A percentile compares a stretch with the other conserved stretches of the same genome.
phyloP scores from a whole-genome alignment of 257 asterid genomes.

The Apocynum venetum region DNA sequence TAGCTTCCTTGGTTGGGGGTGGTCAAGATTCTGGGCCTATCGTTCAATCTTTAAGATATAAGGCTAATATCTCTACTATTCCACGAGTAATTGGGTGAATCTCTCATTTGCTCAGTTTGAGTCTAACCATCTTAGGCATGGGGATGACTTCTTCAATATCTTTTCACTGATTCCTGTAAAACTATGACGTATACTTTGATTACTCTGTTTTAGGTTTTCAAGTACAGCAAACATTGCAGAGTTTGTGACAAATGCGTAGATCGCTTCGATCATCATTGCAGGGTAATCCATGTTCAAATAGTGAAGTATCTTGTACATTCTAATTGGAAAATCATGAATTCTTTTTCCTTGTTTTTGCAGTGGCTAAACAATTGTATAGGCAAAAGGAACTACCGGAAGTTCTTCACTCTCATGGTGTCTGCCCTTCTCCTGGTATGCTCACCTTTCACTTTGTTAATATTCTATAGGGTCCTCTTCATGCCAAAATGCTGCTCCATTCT shows the following conservation, averaged over 20 bases:
- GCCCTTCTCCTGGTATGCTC: conserved; percentile 87
- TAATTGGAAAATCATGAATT: conserved; percentile 12
- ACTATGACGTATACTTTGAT: not conserved
- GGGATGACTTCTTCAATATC: not conserved
- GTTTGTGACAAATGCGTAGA: conserved; percentile 97
- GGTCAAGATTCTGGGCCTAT: not conserved
- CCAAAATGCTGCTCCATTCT: not conserved
- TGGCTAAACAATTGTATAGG: conserved; percentile 99
- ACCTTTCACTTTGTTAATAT: conserved; percentile 5
- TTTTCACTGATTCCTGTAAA: not conserved
- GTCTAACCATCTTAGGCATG: not conserved
- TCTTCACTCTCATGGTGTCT: conserved; percentile 89
- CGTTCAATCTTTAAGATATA: not conserved
- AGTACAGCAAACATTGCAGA: conserved; percentile 98
- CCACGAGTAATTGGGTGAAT: not conserved
- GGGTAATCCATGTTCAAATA: conserved; percentile 45
- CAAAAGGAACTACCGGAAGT: conserved; percentile 84
- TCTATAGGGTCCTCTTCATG: not conserved
- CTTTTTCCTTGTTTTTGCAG: conserved; percentile 39
- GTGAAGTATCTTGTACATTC: not conserved
- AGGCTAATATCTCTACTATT: not conserved
- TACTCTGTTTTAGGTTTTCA: conserved; percentile 64
- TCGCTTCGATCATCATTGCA: conserved; percentile 95
- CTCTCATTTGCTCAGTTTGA: not conserved
- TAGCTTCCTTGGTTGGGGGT: not conserved